phyloP scores from a whole-genome alignment of 1,284 basidiomycete species.

The Grifola frondosa region DNA sequence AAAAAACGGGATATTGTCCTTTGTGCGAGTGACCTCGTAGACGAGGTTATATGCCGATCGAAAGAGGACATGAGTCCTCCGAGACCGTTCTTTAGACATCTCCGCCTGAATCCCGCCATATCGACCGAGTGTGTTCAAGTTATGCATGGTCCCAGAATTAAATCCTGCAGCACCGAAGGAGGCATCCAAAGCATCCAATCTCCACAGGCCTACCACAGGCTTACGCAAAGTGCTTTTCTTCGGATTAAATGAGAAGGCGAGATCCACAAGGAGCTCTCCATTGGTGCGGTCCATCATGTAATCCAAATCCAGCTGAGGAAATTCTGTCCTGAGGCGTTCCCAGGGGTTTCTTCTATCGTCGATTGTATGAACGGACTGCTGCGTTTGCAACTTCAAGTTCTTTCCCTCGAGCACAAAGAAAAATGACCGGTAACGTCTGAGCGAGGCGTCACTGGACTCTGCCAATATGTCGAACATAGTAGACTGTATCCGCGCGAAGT shows the following conservation, averaged over 20 bases:
- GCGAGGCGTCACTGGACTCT: no score
- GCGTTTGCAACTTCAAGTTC: constrained; percentile 3
- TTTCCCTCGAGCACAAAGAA: constrained; percentile 2
- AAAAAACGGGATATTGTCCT: constrained; percentile 1
- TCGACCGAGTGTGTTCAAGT: no score
- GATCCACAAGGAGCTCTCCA: background rate
- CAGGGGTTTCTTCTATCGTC: background rate
- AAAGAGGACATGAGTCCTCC: background rate
- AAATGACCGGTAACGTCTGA: background rate
- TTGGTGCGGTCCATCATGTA: background rate
- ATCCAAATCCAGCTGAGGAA: background rate
- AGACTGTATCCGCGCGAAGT: no score
- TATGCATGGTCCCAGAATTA: no score
- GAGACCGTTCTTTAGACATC: background rate
- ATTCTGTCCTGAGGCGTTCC: no score
- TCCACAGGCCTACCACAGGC: no score
- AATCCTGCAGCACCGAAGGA: no score
- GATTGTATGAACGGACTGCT: no score
- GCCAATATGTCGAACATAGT: no score
- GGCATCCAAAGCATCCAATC: no score
- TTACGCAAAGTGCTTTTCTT: no score
- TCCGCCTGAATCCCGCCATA: no score
- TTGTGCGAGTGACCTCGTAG: background rate
- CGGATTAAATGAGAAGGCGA: background rate
- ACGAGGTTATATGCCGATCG: constrained; percentile 2